Evolutionary conservation across 805 yeast genomes (phyloP).

Genomic region (Candida ponderosae): DNA sequence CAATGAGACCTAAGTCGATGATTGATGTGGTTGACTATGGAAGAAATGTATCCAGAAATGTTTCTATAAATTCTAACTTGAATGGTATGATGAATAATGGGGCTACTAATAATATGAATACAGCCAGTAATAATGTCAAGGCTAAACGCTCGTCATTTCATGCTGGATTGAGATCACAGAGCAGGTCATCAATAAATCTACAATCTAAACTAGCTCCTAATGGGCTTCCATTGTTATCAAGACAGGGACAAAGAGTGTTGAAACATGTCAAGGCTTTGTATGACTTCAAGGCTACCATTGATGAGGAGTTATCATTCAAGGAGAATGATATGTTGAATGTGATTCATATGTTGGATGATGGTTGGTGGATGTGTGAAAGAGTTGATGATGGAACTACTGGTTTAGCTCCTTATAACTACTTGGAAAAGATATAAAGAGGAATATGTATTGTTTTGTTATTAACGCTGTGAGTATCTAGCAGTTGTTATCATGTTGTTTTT

Average conservation of each 20-base stretch:
- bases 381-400: constrained; percentile 33
- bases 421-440: constrained; percentile 18
- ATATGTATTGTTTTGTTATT: no score
- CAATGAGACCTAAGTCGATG: constrained; percentile 22
- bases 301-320: constrained; percentile 52
- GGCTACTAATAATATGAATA: neutral
- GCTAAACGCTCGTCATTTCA: constrained; percentile 16
- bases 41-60: neutral
- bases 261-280: constrained; percentile 47
- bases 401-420: constrained; percentile 57
- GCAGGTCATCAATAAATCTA: constrained; percentile 17
- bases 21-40: constrained; percentile 1
- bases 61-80: neutral
- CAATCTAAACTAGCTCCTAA: constrained; percentile 16
- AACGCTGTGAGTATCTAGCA: no score
- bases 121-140: no score
- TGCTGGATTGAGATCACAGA: constrained; percentile 15
- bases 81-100: neutral
- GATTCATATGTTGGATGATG: constrained; percentile 54
- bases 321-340: constrained; percentile 50
- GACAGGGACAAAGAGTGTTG: constrained; percentile 47
- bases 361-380: constrained; percentile 71
- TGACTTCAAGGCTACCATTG: constrained; percentile 51
- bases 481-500: no score
- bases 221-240: constrained; percentile 38